Evolutionary conservation across 495 filamentous ascomycete genomes (phyloP).

Genomic region (Margaritispora aquatica): DNA sequence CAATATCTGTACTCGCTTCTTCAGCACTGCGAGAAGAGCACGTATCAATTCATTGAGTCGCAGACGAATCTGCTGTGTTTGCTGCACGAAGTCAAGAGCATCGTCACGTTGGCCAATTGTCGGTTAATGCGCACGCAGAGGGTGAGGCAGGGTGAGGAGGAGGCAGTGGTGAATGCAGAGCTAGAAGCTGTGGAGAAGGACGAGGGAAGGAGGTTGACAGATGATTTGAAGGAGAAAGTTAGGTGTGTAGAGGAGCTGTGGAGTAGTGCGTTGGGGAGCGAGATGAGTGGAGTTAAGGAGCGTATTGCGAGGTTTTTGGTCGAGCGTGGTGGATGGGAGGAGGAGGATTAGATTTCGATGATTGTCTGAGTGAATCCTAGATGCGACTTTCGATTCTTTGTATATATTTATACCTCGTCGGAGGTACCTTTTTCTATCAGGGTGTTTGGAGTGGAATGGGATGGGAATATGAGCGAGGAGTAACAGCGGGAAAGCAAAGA

Average conservation of each 20-base stretch:
- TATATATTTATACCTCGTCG: neutral
- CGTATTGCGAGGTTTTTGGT: slow-evolving; percentile 60
- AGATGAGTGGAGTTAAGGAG: slow-evolving; percentile 42
- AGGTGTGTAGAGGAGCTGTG: slow-evolving; percentile 86
- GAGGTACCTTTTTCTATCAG: neutral
- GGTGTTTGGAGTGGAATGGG: neutral
- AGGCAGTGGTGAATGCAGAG: slow-evolving; percentile 41
- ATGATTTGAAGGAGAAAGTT: slow-evolving; percentile 90
- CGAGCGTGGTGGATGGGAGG: slow-evolving; percentile 69
- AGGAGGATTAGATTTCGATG: slow-evolving; percentile 32
- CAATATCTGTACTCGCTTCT: slow-evolving; percentile 85
- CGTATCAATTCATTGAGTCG: slow-evolving; percentile 93
- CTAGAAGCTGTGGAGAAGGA: slow-evolving; percentile 54
- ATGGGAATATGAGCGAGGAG: neutral
- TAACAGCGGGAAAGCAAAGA: neutral
- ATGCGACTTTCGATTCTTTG: slow-evolving; percentile 3
- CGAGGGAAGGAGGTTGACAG: slow-evolving; percentile 65
- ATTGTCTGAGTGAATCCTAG: neutral
- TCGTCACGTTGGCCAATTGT: slow-evolving; percentile 57
- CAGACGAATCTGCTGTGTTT: slow-evolving; percentile 92
- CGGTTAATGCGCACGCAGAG: slow-evolving; percentile 51
- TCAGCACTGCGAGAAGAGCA: slow-evolving; percentile 78
- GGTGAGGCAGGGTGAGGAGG: slow-evolving; percentile 48
- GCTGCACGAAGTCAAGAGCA: slow-evolving; percentile 85
- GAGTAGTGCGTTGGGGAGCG: slow-evolving; percentile 44